Base-by-base conservation (phyloP, 2,329 filamentous ascomycete genomes). In the Penicillium brevicompactum region DNA sequence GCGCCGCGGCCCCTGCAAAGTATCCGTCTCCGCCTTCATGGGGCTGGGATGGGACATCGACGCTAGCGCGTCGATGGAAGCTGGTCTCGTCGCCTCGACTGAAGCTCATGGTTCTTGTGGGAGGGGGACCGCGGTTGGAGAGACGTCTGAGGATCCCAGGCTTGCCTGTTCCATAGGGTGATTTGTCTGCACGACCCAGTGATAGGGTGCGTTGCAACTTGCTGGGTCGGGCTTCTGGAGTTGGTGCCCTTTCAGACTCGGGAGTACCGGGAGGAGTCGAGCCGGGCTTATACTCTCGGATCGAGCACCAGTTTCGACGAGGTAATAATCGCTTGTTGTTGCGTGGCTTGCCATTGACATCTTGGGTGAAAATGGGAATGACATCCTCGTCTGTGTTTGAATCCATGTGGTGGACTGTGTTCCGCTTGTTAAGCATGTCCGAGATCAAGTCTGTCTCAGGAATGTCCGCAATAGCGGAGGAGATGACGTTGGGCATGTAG, bases 401-500 rank as follows among this genome's bases (percentile, higher is more conserved):
- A 66, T 87, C 84, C 46, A 88, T 74, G 65, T 86, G 83, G 65
- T 87, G 85, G 24, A 86, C 73, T 57, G 85, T 97, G 79, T 97
- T 97, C 27, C 94, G 86, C 78, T 90, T 94, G 78, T 97, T 97
- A 57, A 99, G 82, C 49, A 96, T 84, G 72, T 99, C 93, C 5
- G 91, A 91, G 78, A 97, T 83, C 67, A 95, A 80, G 49, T 94
- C 90, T 0, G 92, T 89, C 16, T 92, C 91, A 5, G 95, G 94
- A 13, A 89, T 87, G 70, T 99, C 97, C 65, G 89, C 93, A 69
- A 99, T 97, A 11, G 92, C 92, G 0, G 92, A 97, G 1, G 92
- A 95, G 63, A 97, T 87, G 56, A 99, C 78, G 67, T 99, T 99
- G 4, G 92, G 90, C 89, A 99, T 99, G 71, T 99, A 99, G 58